phyloP scores from a whole-genome alignment of 352 stramenopile genomes.

The Saprolegnia parasitica region DNA sequence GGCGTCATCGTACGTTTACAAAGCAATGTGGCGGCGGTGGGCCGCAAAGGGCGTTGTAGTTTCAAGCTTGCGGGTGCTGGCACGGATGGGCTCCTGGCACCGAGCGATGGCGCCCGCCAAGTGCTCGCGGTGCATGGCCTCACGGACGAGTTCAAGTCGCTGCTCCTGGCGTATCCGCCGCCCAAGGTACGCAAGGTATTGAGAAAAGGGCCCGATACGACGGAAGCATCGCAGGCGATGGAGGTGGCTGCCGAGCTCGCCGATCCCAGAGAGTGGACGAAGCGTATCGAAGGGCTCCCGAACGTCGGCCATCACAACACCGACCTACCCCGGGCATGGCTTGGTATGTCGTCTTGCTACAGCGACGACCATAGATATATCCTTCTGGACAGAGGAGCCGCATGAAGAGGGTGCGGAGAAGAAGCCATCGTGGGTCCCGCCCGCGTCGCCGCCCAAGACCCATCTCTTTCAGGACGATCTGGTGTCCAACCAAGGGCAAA shows the following conservation, averaged over 20 bases:
- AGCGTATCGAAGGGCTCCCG: background rate
- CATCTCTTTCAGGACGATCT: background rate
- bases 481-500: background rate
- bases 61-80: conserved; percentile 19
- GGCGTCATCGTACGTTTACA: conserved; percentile 7
- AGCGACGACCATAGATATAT: too few relatives aligned
- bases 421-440: background rate
- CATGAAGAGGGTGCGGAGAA: background rate
- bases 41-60: background rate
- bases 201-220: background rate
- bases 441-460: background rate
- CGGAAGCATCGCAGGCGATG: background rate
- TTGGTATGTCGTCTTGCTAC: too few relatives aligned
- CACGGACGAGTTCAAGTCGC: conserved; percentile 11
- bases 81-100: conserved; percentile 18
- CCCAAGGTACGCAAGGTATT: background rate
- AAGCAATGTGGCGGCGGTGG: background rate
- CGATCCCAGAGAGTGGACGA: conserved; percentile 13
- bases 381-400: background rate
- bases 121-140: conserved; percentile 11
- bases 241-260: background rate
- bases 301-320: background rate
- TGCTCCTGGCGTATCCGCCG: conserved; percentile 21
- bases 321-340: conserved; percentile 9
- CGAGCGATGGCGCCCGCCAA: conserved; percentile 13